Evolutionary conservation across 805 yeast species (phyloP).

Genomic region (Cephaloascus fragrans): DNA sequence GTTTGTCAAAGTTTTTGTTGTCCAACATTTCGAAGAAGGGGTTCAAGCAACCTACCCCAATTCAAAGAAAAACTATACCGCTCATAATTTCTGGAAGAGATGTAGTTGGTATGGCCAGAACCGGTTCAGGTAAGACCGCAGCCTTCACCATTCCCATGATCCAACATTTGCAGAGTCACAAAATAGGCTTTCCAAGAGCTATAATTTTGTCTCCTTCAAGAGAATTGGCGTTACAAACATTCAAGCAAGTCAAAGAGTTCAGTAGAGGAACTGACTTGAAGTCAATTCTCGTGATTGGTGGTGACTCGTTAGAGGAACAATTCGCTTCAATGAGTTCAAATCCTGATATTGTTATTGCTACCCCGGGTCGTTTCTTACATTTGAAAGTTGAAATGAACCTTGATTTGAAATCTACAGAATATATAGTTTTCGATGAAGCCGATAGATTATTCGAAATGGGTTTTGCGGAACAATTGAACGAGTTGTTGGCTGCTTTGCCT

Average conservation of each 20-base stretch:
- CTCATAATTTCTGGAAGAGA: conserved; percentile 79
- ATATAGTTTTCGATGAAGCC: conserved; percentile 93
- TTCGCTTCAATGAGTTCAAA: conserved; percentile 85
- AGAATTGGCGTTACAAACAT: conserved; percentile 92
- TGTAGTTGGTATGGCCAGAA: conserved; percentile 98
- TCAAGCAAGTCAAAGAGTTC: conserved; percentile 82
- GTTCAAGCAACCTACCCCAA: conserved; percentile 92
- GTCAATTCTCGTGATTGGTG: conserved; percentile 81
- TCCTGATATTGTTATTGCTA: conserved; percentile 92
- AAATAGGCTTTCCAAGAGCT: conserved; percentile 84
- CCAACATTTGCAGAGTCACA: conserved; percentile 80
- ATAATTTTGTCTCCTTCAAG: conserved; percentile 88
- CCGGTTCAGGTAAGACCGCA: conserved; percentile 99
- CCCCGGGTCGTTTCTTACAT: conserved; percentile 97
- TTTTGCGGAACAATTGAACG: conserved; percentile 87
- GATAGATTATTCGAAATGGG: conserved; percentile 96
- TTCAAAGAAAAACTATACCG: conserved; percentile 93
- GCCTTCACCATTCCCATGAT: conserved; percentile 89
- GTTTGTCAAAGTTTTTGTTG: conserved; percentile 64
- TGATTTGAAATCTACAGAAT: conserved; percentile 75
- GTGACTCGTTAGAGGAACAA: conserved; percentile 97
- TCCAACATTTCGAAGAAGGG: conserved; percentile 76
- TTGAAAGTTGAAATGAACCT: conserved; percentile 91
- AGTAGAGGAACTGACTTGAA: conserved; percentile 76
- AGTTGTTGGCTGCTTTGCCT: conserved; percentile 77